Percentiles rank a stretch among this genome's conserved stretches.
Evolutionary conservation across 108 stramenopile species (phyloP).

Genomic region (Parietichytrium sp.): DNA sequence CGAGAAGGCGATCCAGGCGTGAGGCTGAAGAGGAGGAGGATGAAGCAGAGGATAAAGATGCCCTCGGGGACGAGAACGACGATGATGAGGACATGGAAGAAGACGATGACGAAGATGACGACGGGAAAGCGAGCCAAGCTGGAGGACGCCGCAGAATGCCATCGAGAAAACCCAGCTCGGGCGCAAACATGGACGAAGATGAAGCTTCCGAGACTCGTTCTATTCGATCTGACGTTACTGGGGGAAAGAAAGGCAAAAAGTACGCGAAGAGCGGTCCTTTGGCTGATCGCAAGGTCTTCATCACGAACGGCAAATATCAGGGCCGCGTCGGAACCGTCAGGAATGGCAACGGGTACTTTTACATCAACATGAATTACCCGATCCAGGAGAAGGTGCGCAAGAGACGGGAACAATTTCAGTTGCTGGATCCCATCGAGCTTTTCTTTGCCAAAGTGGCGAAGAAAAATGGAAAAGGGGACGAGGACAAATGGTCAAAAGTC

Average conservation of each 20-base stretch:
- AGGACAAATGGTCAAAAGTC: too few species aligned
- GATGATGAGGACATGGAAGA: not conserved
- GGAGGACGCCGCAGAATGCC: not conserved
- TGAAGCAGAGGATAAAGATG: not conserved
- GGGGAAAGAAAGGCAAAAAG: not conserved
- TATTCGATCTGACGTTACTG: not conserved
- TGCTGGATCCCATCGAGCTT: not conserved
- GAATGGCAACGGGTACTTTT: slow-evolving; percentile 12
- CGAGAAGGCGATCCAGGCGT: too few species aligned
- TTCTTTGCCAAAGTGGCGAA: not conserved
- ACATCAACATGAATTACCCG: not conserved
- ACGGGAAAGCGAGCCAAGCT: not conserved
- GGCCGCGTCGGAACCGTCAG: not conserved
- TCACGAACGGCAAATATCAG: not conserved
- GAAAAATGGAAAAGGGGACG: too few species aligned
- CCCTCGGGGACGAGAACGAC: not conserved
- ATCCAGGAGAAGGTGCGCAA: slow-evolving; percentile 8
- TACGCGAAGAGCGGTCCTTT: not conserved
- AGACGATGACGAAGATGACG: not conserved
- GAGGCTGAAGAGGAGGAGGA: not conserved
- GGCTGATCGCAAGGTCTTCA: not conserved
- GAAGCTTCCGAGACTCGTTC: too few species aligned
- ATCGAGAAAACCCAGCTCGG: not conserved
- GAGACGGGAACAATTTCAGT: slow-evolving; percentile 12
- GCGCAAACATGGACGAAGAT: not conserved